Evolutionary conservation across 495 filamentous ascomycete genomes (phyloP).

Genomic region (Xylaria scruposa): DNA sequence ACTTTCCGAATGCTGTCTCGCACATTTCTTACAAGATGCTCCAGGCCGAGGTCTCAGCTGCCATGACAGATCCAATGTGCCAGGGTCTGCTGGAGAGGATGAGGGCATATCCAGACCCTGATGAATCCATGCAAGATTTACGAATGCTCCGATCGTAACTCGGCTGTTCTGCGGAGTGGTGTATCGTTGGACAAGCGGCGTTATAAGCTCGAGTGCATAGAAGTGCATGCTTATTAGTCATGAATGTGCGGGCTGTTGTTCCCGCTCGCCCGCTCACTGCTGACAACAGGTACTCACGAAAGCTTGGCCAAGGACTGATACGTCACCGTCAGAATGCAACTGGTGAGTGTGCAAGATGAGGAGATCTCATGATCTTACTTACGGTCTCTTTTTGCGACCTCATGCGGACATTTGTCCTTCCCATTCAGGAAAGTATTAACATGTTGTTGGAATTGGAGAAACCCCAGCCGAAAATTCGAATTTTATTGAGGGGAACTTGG

Average conservation of each 20-base stretch:
- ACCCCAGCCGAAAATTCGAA: not conserved
- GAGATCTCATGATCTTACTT: constrained; percentile 23
- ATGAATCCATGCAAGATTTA: not conserved
- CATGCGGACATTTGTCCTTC: constrained; percentile 19
- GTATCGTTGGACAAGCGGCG: constrained; percentile 2
- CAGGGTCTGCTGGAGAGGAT: not conserved
- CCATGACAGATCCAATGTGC: not conserved
- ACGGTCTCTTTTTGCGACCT: not conserved
- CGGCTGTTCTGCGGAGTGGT: constrained; percentile 19
- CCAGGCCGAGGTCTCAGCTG: not conserved
- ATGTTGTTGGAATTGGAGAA: constrained; percentile 10
- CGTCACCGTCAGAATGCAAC: not conserved
- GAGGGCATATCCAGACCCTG: not conserved
- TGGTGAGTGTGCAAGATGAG: constrained; percentile 1
- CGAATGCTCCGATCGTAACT: not conserved
- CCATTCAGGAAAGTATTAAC: constrained; percentile 24
- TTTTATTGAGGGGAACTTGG: constrained; percentile 5
- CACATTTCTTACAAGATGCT: not conserved
- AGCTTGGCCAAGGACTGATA: not conserved
- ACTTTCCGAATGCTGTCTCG: not conserved
- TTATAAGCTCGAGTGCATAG: not conserved
- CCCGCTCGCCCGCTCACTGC: not conserved
- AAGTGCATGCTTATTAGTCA: constrained; percentile 14
- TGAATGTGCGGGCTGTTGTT: not conserved
- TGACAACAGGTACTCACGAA: not conserved